Conservation (phyloP, 208 protist species). For the Phytomonas sp. region DNA sequence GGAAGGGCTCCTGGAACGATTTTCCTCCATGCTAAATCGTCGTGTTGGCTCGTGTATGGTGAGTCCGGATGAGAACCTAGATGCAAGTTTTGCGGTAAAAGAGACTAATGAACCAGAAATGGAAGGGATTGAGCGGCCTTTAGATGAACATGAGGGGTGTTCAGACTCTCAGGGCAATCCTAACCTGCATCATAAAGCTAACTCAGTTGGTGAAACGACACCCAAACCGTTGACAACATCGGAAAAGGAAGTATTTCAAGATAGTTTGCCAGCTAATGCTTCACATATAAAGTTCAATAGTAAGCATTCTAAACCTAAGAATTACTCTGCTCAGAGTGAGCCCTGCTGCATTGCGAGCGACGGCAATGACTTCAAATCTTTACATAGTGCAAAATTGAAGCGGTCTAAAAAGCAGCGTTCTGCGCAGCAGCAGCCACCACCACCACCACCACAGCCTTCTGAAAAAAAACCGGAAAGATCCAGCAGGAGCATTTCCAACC, state of each 20-base stretch:
- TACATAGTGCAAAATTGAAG: neutral
- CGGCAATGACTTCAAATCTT: neutral
- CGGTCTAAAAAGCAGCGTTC: neutral
- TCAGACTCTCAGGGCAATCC: slow-evolving; percentile 1
- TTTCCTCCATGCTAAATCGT: slow-evolving; percentile 31
- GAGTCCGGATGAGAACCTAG: neutral
- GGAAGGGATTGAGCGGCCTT: neutral
- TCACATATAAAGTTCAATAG: neutral
- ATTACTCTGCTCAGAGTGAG: neutral
- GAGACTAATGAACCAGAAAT: neutral
- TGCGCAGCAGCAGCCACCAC: neutral
- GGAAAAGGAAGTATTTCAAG: neutral
- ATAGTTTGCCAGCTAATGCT: neutral
- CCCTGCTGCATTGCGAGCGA: neutral
- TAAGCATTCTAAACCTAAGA: neutral
- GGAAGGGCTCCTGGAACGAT: slow-evolving; percentile 50
- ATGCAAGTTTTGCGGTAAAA: neutral
- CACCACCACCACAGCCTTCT: neutral
- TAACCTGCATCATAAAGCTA: neutral
- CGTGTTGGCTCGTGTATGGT: slow-evolving; percentile 12
- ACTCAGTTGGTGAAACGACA: neutral
- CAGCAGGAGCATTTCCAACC: neutral
- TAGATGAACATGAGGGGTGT: neutral
- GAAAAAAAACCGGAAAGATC: neutral
- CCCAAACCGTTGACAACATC: neutral